Evolutionary conservation across 2,329 filamentous ascomycete species (phyloP), one percentile per base, ranked within the genome.

Genomic region (Clonostachys chloroleuca): DNA sequence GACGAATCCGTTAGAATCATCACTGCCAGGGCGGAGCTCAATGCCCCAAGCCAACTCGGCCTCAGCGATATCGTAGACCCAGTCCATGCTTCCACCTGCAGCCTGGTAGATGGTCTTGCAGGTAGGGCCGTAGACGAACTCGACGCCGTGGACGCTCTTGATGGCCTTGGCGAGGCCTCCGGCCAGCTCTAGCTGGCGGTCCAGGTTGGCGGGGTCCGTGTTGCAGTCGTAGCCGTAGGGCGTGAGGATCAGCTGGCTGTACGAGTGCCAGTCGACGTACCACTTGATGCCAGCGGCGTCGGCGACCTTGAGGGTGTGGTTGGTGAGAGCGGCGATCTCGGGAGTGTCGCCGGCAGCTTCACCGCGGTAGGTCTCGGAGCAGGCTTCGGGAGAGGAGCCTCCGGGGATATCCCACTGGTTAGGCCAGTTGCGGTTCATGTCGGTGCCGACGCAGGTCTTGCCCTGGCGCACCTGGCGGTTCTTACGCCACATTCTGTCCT

Each of bases 251-350:
- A 80, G 67, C 47, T 86, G 81, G 12, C 73, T 76, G 63, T 84
- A 87, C 0, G 79, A 74, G 64, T 87, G 83, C 58, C 78, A 80
- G 62, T 87, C 83, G 52, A 86, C 77, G 62, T 78, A 87, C 3
- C 84, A 68, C 55, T 79, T 76, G 39, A 86, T 65, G 2, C 79
- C 77, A 50, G 77, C 69, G 4, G 53, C 47, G 9, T 56, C 50
- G 49, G 65, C 63, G 47, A 63, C 59, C 17, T 54, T 53, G 43
- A 59, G 53, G 24, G 67, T 54, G 53, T 62, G 69, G 37, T 54
- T 55, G 6, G 61, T 69, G 9, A 86, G 65, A 0, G 65, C 73
- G 49, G 66, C 65, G 52, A 68, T 79, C 63, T 83, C 80, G 6
- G 76, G 72, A 0, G 74, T 69, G 47, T 78, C 72, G 14, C 70